Conservation (phyloP, 768 basidiomycete species). For the Podaxis carcinomalis region DNA sequence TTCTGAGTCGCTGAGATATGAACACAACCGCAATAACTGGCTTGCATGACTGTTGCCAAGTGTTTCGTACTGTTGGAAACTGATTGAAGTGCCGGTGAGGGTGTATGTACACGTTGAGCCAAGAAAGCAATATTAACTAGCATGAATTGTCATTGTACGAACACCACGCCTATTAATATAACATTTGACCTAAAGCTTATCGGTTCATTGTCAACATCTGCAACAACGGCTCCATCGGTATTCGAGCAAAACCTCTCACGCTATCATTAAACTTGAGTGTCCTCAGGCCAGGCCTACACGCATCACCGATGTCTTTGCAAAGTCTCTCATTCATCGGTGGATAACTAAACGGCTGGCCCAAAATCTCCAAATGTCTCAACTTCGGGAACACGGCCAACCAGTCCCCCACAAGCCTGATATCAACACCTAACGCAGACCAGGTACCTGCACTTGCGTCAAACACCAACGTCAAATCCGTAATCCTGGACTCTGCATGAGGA, state of each 20-base stretch:
- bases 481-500: neutral
- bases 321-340: neutral
- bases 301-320: neutral
- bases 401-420: neutral
- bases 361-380: neutral
- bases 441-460: neutral
- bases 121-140: too few relatives aligned
- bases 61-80: too few relatives aligned
- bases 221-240: too few relatives aligned
- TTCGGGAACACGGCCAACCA: neutral
- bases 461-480: neutral
- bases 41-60: too few relatives aligned
- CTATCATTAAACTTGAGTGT: neutral
- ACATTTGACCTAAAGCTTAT: too few relatives aligned
- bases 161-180: too few relatives aligned
- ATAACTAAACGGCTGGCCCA: neutral
- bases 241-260: neutral
- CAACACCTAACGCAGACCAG: neutral
- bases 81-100: too few relatives aligned
- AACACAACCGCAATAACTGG: too few relatives aligned
- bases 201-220: too few relatives aligned
- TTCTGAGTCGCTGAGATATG: too few relatives aligned
- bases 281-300: neutral
- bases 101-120: too few relatives aligned
- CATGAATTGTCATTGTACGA: too few relatives aligned